A percentile compares a stretch with the other conserved stretches of the same genome.
Evolutionary conservation across 768 basidiomycete genomes (phyloP).

Genomic region (Trametes maxima): DNA sequence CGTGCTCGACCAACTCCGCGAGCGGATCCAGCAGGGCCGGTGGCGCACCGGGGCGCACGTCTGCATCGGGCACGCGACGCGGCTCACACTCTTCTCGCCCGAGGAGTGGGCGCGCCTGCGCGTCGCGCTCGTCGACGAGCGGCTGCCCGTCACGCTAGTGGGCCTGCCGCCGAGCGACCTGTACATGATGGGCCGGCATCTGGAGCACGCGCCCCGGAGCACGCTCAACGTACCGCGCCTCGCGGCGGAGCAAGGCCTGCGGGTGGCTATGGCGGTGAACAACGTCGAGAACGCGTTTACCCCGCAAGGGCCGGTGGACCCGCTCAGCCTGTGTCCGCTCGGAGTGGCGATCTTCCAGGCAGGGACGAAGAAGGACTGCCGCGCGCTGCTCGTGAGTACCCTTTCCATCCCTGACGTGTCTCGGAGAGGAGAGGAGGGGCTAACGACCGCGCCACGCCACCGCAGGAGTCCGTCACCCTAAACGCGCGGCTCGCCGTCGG

Average conservation of each 20-base stretch:
- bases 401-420: background rate
- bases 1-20: constrained; percentile 47
- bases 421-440: background rate
- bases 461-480: constrained; percentile 53
- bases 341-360: constrained; percentile 63
- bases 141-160: constrained; percentile 56
- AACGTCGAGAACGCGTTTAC: constrained; percentile 71
- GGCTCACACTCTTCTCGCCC: constrained; percentile 52
- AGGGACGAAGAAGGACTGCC: constrained; percentile 49
- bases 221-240: constrained; percentile 58
- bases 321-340: constrained; percentile 58
- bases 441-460: constrained; percentile 6
- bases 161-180: constrained; percentile 65
- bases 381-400: constrained; percentile 48
- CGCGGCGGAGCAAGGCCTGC: constrained; percentile 45
- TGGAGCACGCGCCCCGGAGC: constrained; percentile 47
- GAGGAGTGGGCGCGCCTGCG: constrained; percentile 43
- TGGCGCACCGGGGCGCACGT: constrained; percentile 39
- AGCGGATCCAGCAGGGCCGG: constrained; percentile 30
- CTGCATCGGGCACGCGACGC: constrained; percentile 63
- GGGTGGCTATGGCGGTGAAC: constrained; percentile 61
- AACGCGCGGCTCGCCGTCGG: constrained; percentile 53
- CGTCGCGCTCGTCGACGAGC: constrained; percentile 36
- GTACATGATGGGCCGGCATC: constrained; percentile 64
- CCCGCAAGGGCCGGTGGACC: constrained; percentile 66